Evolutionary conservation across 164 flowering plant species (phyloP), one percentile per base, ranked within the genome.

Genomic region (Chloranthus sessilifolius): DNA sequence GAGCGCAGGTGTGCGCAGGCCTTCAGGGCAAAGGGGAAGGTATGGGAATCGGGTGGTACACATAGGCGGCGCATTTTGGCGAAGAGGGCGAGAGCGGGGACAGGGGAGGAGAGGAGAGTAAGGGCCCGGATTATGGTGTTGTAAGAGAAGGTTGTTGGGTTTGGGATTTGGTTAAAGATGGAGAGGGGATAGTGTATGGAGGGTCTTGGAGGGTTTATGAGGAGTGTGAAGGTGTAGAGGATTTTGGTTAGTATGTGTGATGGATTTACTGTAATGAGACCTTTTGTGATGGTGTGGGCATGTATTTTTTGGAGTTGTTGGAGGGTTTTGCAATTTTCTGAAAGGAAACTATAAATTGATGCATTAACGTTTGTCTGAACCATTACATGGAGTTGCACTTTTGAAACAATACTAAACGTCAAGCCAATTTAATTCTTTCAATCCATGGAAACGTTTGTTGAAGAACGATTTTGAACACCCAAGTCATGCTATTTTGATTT

Each of bases 11-110:
- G 61, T 0, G 69, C 46, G 16, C 73, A 73, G 10, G 87, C 85
- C 50, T 73, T 76, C 60, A 87, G 71, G 0, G 40, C 66, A 43
- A 84, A 80, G 36, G 92, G 87, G 68, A 66, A 81, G 45, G 92
- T 73, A 67, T 82, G 80, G 29, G 68, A 50, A 49, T 87, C 92
- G 16, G 74, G 87, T 2, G 79, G 74, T 23, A 80, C 17, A 2
- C 71, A 55, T 2, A 37, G 43, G 21, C 61, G 73, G 50, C 74
- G 79, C 87, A 87, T 80, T 43, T 42, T 61, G 40, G 16, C 34
- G 41, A 82, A 84, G 59, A 78, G 60, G 22, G 1, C 47, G 51
- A 82, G 65, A 19, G 89, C 77, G 20, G 59, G 7, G 43, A 52
- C 51, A 9, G 81, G 77, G 17, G 76, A 55, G 17, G 72, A 65